phyloP scores from a whole-genome alignment of 768 basidiomycete genomes.

The Wakefieldia striispora region DNA sequence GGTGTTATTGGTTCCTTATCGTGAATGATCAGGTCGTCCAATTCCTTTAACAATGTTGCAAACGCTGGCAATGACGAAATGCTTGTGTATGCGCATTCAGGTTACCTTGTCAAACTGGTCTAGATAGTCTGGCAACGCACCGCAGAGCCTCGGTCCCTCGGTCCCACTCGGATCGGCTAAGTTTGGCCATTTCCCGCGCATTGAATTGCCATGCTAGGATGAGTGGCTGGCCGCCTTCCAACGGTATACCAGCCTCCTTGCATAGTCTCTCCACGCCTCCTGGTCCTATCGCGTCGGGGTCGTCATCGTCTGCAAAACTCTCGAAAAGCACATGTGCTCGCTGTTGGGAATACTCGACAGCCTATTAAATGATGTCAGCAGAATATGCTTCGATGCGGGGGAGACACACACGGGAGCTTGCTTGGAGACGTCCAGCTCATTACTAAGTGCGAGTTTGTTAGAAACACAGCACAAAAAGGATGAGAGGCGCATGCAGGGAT shows the following conservation, averaged over 20 bases:
- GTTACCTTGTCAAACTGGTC: background rate
- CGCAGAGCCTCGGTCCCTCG: constrained; percentile 47
- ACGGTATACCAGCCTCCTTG: constrained; percentile 61
- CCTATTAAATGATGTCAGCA: constrained; percentile 6
- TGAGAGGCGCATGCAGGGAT: constrained; percentile 55
- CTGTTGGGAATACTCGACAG: constrained; percentile 45
- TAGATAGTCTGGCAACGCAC: constrained; percentile 31
- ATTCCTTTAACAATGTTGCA: constrained; percentile 50
- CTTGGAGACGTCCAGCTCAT: constrained; percentile 39
- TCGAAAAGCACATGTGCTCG: constrained; percentile 58
- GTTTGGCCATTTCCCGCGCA: constrained; percentile 69
- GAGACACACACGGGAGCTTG: constrained; percentile 28
- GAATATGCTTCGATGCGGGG: background rate
- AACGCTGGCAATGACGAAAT: constrained; percentile 51
- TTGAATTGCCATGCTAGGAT: constrained; percentile 75
- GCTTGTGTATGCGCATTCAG: constrained; percentile 30
- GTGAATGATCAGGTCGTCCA: constrained; percentile 60
- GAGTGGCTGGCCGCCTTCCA: constrained; percentile 72
- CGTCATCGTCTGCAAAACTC: constrained; percentile 56
- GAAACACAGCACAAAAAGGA: constrained; percentile 65
- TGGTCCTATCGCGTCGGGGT: constrained; percentile 54
- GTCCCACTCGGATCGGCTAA: constrained; percentile 70
- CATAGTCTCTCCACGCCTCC: constrained; percentile 74
- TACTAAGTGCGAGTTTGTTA: constrained; percentile 51
- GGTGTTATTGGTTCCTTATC: constrained; percentile 38